Conservation (phyloP, 2,329 filamentous ascomycete genomes). For the Dryadomyces quercus-mongolicae region DNA sequence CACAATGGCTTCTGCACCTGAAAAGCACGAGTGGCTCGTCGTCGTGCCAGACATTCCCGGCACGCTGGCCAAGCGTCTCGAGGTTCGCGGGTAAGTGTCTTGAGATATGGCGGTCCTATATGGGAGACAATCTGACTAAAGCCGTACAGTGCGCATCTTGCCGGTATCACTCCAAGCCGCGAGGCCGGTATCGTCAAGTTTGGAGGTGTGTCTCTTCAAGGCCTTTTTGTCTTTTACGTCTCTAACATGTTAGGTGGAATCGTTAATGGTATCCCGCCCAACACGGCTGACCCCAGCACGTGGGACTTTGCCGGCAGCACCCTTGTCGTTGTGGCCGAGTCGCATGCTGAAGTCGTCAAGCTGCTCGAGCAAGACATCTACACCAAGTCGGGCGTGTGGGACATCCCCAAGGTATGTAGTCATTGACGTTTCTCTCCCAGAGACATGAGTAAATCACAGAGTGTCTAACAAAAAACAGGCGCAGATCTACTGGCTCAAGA, state of each 20-base stretch:
- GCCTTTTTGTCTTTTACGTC: not conserved
- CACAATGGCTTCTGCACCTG: conserved; percentile 17
- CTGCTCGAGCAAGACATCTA: conserved; percentile 64
- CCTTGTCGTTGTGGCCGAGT: conserved; percentile 53
- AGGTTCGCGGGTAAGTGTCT: conserved; percentile 39
- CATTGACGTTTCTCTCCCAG: too few species aligned
- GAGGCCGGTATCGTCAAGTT: conserved; percentile 48
- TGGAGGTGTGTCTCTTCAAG: conserved; percentile 40
- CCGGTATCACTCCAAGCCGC: conserved; percentile 36
- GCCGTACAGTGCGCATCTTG: conserved; percentile 37
- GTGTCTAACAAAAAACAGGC: conserved; percentile 9
- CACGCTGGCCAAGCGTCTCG: conserved; percentile 45
- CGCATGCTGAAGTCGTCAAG: conserved; percentile 56
- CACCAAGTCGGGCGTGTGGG: conserved; percentile 62
- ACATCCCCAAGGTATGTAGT: conserved; percentile 49
- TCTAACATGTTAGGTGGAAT: conserved; percentile 41
- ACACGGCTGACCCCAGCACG: conserved; percentile 39
- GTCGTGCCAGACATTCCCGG: conserved; percentile 56
- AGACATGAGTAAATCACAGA: not conserved
- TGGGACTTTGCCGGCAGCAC: conserved; percentile 65
- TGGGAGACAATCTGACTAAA: not conserved
- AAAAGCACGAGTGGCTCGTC: conserved; percentile 52
- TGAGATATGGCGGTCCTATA: not conserved
- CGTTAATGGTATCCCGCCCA: conserved; percentile 52
- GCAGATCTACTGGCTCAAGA: conserved; percentile 22